phyloP scores from a whole-genome alignment of 1,284 basidiomycete genomes.

The Exobasidium rhododendri region DNA sequence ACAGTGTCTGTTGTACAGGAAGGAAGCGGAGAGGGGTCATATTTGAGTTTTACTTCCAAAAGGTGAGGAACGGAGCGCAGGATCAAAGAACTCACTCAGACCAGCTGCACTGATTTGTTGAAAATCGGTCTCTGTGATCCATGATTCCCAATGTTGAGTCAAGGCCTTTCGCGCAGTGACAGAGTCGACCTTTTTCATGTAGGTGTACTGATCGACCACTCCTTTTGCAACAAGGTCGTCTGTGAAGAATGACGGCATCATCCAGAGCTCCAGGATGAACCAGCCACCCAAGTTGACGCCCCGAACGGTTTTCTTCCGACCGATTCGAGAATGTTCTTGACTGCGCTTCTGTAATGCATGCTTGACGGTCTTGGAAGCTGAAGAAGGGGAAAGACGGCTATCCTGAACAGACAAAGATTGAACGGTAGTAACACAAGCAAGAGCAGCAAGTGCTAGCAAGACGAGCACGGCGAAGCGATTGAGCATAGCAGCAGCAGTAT shows the following conservation, averaged over 20 bases:
- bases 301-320: not conserved
- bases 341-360: not conserved
- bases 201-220: constrained; percentile 9
- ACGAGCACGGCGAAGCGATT: no score
- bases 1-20: constrained; percentile 55
- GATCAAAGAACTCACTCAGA: constrained; percentile 24
- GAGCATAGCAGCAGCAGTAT: no score
- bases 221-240: not conserved
- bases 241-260: constrained; percentile 6
- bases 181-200: not conserved
- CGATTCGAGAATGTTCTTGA: not conserved
- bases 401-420: no score
- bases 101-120: constrained; percentile 48
- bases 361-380: not conserved
- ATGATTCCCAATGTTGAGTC: constrained; percentile 49
- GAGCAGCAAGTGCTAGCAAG: not conserved
- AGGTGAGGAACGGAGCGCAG: no score
- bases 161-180: constrained; percentile 15
- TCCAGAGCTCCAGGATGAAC: constrained; percentile 9
- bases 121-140: constrained; percentile 57
- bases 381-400: no score
- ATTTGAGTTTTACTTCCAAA: not conserved
- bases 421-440: not conserved
- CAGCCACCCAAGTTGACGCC: constrained; percentile 9
- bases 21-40: not conserved